These are phyloP conservation scores for Arthrinium puccinioides DNA, from an alignment of 2,329 filamentous ascomycete genomes.

Conservation along the genomic window DNA sequence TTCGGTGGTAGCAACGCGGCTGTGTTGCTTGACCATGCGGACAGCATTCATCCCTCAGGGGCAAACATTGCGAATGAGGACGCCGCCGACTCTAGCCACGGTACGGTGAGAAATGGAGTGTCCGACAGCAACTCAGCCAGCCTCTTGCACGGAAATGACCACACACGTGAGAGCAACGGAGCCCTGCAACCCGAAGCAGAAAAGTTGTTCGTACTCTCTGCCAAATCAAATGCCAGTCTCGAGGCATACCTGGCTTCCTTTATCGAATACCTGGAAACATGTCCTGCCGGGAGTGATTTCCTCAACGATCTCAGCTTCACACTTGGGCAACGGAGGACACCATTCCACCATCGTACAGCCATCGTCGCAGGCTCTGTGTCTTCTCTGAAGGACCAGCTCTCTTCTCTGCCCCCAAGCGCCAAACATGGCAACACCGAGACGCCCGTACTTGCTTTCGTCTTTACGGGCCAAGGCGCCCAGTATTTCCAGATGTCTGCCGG, in stretches of 20 bases:
- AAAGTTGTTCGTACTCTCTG: neutral
- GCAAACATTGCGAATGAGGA: neutral
- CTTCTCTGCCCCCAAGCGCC: slow-evolving; percentile 13
- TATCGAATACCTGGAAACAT: neutral
- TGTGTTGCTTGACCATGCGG: neutral
- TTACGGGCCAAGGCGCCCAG: slow-evolving; percentile 30
- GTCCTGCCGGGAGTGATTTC: neutral
- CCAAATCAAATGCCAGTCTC: neutral
- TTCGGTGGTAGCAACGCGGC: neutral
- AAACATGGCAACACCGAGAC: slow-evolving; percentile 5
- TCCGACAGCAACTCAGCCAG: no score
- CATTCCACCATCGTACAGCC: slow-evolving; percentile 15
- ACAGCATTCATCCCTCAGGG: neutral
- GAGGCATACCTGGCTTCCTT: neutral
- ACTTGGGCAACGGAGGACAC: slow-evolving; percentile 19
- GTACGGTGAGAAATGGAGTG: no score
- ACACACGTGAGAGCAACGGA: neutral
- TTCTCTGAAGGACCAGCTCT: slow-evolving; percentile 13
- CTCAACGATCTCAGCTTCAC: slow-evolving; percentile 19
- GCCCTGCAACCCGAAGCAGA: neutral
- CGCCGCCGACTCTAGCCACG: neutral
- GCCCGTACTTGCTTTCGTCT: slow-evolving; percentile 13
- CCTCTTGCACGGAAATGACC: no score
- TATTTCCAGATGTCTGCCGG: slow-evolving; percentile 25
- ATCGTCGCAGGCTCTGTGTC: slow-evolving; percentile 9